Conservation (phyloP, 345 rosid species). For the Punica granatum region DNA sequence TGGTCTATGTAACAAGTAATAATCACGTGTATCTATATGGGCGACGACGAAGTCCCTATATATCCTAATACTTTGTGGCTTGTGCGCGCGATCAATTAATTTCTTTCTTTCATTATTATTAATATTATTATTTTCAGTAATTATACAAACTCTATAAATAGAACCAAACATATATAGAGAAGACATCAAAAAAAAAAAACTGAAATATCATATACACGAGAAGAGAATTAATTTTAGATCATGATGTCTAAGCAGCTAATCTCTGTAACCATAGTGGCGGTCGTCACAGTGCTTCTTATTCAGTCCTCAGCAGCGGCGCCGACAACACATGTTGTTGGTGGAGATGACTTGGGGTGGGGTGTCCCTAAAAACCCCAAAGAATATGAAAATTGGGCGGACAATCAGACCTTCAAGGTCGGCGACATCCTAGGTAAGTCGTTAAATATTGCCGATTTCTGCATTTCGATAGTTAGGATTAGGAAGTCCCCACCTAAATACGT, state of each 20-base stretch:
- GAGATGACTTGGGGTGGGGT: constrained; percentile 32
- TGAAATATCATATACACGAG: neutral
- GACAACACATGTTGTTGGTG: constrained; percentile 20
- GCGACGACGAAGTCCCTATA: too few relatives aligned
- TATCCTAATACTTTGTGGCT: neutral
- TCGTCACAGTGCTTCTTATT: neutral
- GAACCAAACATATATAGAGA: neutral
- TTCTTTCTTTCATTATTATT: too few relatives aligned
- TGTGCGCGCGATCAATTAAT: neutral
- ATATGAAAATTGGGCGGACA: constrained; percentile 35
- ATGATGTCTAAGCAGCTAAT: neutral
- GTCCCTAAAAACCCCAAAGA: constrained; percentile 18
- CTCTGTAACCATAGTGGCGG: neutral
- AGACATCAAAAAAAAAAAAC: neutral
- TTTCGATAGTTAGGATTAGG: too few relatives aligned
- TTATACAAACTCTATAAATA: constrained; percentile 1
- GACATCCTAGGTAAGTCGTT: constrained; percentile 28
- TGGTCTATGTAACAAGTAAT: neutral
- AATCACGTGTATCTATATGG: too few relatives aligned
- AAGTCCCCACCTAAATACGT: too few relatives aligned
- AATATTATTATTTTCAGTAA: too few relatives aligned
- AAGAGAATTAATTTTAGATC: neutral
- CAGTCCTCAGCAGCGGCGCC: neutral
- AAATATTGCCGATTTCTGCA: too few relatives aligned
- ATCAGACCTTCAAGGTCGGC: constrained; percentile 21